These are phyloP conservation scores for Candida germanica DNA, from an alignment of 805 yeast species.

Conservation along the genomic window DNA sequence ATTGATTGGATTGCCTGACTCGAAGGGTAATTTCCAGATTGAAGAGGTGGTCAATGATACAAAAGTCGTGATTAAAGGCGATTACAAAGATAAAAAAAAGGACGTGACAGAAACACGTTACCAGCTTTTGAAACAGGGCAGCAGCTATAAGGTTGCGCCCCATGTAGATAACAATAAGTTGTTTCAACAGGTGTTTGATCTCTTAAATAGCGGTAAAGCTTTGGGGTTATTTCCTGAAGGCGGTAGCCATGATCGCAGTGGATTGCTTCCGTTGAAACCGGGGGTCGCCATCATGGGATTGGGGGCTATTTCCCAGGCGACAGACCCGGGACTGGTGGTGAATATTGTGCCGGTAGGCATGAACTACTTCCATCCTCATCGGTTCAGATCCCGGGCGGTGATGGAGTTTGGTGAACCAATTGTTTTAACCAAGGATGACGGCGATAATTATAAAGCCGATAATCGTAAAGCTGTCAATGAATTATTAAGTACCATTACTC, in stretches of 20 bases:
- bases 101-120: constrained; percentile 1
- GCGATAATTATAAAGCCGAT: constrained; percentile 23
- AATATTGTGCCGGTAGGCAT: constrained; percentile 40
- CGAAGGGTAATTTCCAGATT: constrained; percentile 34
- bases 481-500: constrained; percentile 27
- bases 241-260: constrained; percentile 43
- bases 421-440: constrained; percentile 28
- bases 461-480: constrained; percentile 25
- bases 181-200: constrained; percentile 36
- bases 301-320: constrained; percentile 34
- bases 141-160: constrained; percentile 34
- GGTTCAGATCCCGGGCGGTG: constrained; percentile 40
- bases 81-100: constrained; percentile 6
- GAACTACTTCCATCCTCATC: constrained; percentile 42
- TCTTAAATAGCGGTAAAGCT: constrained; percentile 29
- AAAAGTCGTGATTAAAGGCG: constrained; percentile 8
- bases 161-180: constrained; percentile 37
- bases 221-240: constrained; percentile 46
- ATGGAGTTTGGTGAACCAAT: constrained; percentile 43
- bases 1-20: constrained; percentile 33
- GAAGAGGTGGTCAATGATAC: constrained; percentile 13
- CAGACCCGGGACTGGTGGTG: constrained; percentile 22
- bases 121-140: constrained; percentile 20
- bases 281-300: constrained; percentile 46
- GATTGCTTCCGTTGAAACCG: constrained; percentile 41